These are phyloP conservation scores for Cicer pinnatifidum DNA, from an alignment of 306 rosid species.

Conservation along the genomic window DNA sequence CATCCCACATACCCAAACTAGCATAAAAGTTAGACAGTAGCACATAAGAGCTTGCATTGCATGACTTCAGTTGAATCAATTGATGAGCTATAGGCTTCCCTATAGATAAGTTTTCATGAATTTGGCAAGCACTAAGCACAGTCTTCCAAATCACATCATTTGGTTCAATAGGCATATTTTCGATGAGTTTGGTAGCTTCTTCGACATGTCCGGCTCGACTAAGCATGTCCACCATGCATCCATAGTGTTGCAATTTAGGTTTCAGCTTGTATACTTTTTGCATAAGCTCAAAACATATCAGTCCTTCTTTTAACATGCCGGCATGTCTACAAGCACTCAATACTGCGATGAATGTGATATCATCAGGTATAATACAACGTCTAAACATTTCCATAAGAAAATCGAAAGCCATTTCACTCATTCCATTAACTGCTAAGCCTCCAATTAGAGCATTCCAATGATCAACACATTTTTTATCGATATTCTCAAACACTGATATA, in stretches of 20 bases:
- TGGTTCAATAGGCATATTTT: constrained; percentile 74
- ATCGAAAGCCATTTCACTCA: constrained; percentile 61
- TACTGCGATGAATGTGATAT: constrained; percentile 71
- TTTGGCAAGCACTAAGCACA: constrained; percentile 70
- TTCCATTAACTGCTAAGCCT: constrained; percentile 71
- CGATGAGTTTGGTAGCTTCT: constrained; percentile 60
- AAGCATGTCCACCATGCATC: constrained; percentile 75
- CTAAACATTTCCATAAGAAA: constrained; percentile 69
- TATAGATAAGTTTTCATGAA: constrained; percentile 50
- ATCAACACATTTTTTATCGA: constrained; percentile 62
- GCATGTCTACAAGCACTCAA: constrained; percentile 77
- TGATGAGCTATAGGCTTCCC: constrained; percentile 62
- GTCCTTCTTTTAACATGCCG: constrained; percentile 74
- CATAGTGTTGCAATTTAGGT: constrained; percentile 80
- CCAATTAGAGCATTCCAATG: constrained; percentile 84
- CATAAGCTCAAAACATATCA: constrained; percentile 76
- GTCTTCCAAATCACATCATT: constrained; percentile 83
- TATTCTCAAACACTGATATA: constrained; percentile 55
- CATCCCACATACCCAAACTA: constrained; percentile 65
- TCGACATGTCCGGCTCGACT: constrained; percentile 70
- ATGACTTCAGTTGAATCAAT: constrained; percentile 52
- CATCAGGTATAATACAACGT: constrained; percentile 60
- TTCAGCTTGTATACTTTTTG: constrained; percentile 66
- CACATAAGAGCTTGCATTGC: constrained; percentile 64
- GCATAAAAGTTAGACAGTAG: constrained; percentile 74